Base-by-base conservation (phyloP, 306 rosid species). In the Chamaecrista fasciculata region DNA sequence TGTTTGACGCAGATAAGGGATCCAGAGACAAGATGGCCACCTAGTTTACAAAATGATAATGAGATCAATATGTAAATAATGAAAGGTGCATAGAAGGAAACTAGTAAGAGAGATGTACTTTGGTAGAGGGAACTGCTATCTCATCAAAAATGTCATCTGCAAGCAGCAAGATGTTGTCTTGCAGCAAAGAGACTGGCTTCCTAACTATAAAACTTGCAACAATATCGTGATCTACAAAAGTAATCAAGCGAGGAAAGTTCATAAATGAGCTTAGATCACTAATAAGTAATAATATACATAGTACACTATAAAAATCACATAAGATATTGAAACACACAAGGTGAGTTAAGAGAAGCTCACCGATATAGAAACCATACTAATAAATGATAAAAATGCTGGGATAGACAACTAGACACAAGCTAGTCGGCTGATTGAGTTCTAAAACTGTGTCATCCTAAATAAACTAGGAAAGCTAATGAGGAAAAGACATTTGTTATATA, bases 1-100 rank as follows among this genome's bases (percentile, higher is more conserved):
- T 60, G 80, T 91, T 91, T 61, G 83, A 50, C 69, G 69, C 72
- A 33, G 74, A 58, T 52, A 78, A 33, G 28, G 80, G 62, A 62
- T 91, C 88, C 31, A 91, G 79, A 83, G 83, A 83, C 62, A 86
- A 80, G 61, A 89, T 70, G 33, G 48, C 84, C 75, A 91, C 96
- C 96, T 91, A 89, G 48, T 69, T 43, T 73, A 69, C 37, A 51
- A 47, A 76, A 65, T 6, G 24, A 50, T 11, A 56, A 73, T 72
- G 20, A 47, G 26, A 55, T 79, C 48, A 76, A 64, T 47, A 53
- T 25, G 34, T 19, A 61, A 14, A 60, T 69, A 73, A 7, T 69
- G 62, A 39, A 66, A 36, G 61, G 28, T 56, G 23, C 4, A 33
- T 34, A 11, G 48, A 63, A 69, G 36, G 56, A 74, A 81, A 53